phyloP scores from a whole-genome alignment of 164 flowering plant genomes.

The Piper betle region DNA sequence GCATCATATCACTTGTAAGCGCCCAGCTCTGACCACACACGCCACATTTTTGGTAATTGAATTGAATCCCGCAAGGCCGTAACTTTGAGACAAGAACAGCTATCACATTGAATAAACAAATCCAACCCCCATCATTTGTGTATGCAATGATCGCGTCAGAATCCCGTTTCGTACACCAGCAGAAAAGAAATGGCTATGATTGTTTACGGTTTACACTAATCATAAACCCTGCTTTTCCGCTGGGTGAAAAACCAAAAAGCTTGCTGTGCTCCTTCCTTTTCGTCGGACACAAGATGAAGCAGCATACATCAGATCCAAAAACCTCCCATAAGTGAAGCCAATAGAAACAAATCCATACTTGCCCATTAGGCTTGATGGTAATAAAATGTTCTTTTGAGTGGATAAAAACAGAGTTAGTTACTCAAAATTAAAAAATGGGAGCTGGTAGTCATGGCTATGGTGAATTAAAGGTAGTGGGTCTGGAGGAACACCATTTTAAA shows the following conservation, averaged over 20 bases:
- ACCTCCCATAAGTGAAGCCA: too few relatives aligned
- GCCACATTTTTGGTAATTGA: neutral
- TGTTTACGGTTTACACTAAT: neutral
- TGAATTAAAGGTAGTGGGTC: neutral
- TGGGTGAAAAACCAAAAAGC: neutral
- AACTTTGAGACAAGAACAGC: too few relatives aligned
- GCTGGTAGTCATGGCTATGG: neutral
- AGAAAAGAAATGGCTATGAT: too few relatives aligned
- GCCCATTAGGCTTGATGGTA: neutral
- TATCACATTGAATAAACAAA: neutral
- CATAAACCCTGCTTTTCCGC: neutral
- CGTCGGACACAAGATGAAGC: neutral
- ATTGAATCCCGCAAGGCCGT: neutral
- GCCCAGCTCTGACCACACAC: neutral
- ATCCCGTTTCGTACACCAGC: neutral
- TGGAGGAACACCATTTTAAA: neutral
- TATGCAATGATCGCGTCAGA: neutral
- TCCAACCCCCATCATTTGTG: neutral
- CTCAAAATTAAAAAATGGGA: neutral
- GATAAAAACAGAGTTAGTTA: too few relatives aligned
- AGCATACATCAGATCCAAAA: too few relatives aligned
- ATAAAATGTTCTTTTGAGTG: too few relatives aligned
- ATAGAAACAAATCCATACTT: neutral
- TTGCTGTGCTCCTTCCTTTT: neutral
- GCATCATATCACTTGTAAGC: neutral